phyloP scores from a whole-genome alignment of 225 moss, liverwort and hornwort species.

The Sphagnum tenellum region DNA sequence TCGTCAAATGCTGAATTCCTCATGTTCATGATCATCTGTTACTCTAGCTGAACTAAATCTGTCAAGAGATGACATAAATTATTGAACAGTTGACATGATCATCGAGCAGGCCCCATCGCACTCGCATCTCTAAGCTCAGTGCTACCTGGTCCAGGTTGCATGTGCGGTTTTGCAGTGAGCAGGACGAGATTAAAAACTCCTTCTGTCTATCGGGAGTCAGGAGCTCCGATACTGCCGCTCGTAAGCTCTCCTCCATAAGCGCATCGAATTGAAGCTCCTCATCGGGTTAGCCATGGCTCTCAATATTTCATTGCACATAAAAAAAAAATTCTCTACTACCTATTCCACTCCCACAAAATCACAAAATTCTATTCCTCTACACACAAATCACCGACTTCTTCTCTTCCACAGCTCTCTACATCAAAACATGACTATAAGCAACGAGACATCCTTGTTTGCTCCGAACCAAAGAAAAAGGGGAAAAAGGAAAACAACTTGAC shows the following conservation, averaged over 20 bases:
- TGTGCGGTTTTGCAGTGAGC: too few relatives aligned
- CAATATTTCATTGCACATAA: too few relatives aligned
- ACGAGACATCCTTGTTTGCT: too few relatives aligned
- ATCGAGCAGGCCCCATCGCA: conserved; percentile 70
- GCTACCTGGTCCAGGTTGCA: conserved; percentile 9
- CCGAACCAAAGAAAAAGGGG: too few relatives aligned
- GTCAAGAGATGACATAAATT: conserved; percentile 77
- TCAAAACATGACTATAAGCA: too few relatives aligned
- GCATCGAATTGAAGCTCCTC: neutral
- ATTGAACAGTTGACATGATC: conserved; percentile 70
- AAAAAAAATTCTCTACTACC: too few relatives aligned
- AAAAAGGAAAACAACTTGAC: too few relatives aligned
- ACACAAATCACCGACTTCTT: too few relatives aligned
- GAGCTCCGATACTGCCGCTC: neutral
- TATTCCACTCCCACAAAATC: too few relatives aligned
- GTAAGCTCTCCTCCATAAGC: neutral
- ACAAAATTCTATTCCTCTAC: too few relatives aligned
- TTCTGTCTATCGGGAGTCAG: neutral
- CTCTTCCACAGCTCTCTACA: too few relatives aligned
- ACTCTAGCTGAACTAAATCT: conserved; percentile 57
- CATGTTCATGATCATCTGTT: conserved; percentile 53
- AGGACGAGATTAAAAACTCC: too few relatives aligned
- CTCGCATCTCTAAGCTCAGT: conserved; percentile 69
- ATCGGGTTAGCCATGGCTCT: conserved; percentile 1
- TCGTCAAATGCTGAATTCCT: conserved; percentile 60